Evolutionary conservation across 192 early-diverging fungal species (phyloP), one percentile per base, ranked within the genome.

Genomic region (Backusella sp.): DNA sequence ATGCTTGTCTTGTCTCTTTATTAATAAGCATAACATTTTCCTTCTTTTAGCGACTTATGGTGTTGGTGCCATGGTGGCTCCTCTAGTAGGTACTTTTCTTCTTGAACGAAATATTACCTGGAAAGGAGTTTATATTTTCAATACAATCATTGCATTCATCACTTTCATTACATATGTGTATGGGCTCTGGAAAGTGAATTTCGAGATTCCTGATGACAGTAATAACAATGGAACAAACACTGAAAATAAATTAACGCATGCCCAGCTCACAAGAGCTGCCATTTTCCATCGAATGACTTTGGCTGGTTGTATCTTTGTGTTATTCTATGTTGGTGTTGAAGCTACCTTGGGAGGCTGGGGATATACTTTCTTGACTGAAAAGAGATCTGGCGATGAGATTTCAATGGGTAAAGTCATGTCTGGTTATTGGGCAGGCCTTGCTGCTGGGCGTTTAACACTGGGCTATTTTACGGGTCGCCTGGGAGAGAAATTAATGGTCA

Each of bases 251-350:
- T 21, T 53, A 6, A 49, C 75, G n/a, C 49, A 21, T 17, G 30
- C 66, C 34, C 71, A 46, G 11, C 35, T 42, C 15, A 17, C 37
- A 6, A 76, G 70, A 44, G 68, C 69, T 37, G 74, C 74, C 6
- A 12, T 76, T 28, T 32, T 72, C 7, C 59, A 75, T 26, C 59
- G 65, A 14, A 67, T 76, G n/a, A 82, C 80, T 21, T 46, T 71
- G 37, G 17, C 78, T 8, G 39, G 21, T 0, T 77, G 73, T 9
- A 14, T 75, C 37, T 82, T 74, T 62, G 42, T 82, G 46, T 49
- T 82, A 6, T 42, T 75, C 42, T 82, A 82, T 69, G 80, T 82
- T 21, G 80, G 80, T 12, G 46, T 78, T 11, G 80, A 82, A 35
- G 69, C 74, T 41, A 78, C 73, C 21, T 41, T 82, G 11, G 80